Percentiles rank a stretch among this genome's conserved stretches.
Conservation (phyloP, 495 filamentous ascomycete species). For the Parathielavia appendiculata region DNA sequence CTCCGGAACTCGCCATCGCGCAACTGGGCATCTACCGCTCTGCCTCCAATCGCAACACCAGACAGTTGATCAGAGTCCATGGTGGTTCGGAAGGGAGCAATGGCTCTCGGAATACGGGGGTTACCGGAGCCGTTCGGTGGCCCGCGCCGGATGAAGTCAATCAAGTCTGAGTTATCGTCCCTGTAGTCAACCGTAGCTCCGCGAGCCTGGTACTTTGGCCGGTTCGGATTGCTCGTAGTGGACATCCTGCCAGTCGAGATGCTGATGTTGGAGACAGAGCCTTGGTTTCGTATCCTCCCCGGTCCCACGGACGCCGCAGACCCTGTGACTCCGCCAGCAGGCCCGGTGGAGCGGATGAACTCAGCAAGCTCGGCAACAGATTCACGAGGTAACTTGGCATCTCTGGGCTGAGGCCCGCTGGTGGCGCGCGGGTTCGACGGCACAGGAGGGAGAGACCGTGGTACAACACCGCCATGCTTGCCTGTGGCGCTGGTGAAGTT, state of each 20-base stretch:
- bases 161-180: slow-evolving; percentile 73
- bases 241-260: slow-evolving; percentile 27
- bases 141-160: slow-evolving; percentile 89
- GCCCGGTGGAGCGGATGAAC: slow-evolving; percentile 80
- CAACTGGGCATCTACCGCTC: slow-evolving; percentile 46
- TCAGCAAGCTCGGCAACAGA: slow-evolving; percentile 75
- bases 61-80: slow-evolving; percentile 77
- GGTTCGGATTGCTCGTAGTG: slow-evolving; percentile 30
- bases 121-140: slow-evolving; percentile 50
- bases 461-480: slow-evolving; percentile 21
- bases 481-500: slow-evolving; percentile 10
- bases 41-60: slow-evolving; percentile 43
- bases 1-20: slow-evolving; percentile 39
- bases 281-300: slow-evolving; percentile 24
- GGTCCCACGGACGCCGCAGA: slow-evolving; percentile 12
- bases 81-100: slow-evolving; percentile 78
- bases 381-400: slow-evolving; percentile 58
- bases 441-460: slow-evolving; percentile 28
- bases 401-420: slow-evolving; percentile 52
- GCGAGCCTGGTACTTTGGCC: slow-evolving; percentile 62
- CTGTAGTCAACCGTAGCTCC: slow-evolving; percentile 56
- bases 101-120: slow-evolving; percentile 71
- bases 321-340: slow-evolving; percentile 38
- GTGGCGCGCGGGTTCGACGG: slow-evolving; percentile 31
- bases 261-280: slow-evolving; percentile 27